A percentile compares a stretch with the other conserved stretches of the same genome.
These are phyloP conservation scores for Auriscalpium vulgare DNA, from an alignment of 768 basidiomycete genomes.

Conservation along the genomic window DNA sequence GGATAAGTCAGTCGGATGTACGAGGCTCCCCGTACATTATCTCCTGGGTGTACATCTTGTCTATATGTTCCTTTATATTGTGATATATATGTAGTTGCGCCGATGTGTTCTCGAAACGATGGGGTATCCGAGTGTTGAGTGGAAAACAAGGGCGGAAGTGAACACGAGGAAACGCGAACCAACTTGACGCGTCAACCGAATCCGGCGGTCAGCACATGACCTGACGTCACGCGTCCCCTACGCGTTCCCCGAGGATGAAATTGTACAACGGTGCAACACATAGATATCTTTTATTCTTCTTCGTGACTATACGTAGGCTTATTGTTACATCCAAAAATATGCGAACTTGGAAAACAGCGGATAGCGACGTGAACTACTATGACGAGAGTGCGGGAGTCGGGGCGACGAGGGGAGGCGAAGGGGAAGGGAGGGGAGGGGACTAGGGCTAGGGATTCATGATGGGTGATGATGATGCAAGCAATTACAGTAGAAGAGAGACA, in stretches of 20 bases:
- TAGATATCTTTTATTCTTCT: not conserved
- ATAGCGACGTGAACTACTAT: not conserved
- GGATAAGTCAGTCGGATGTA: too few relatives aligned
- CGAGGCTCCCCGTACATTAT: conserved; percentile 3
- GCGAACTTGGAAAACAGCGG: not conserved
- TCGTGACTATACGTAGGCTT: not conserved
- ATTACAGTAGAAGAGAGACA: too few relatives aligned
- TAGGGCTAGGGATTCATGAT: too few relatives aligned
- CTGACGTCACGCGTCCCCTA: not conserved
- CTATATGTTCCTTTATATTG: not conserved
- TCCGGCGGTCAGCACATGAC: not conserved
- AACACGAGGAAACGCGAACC: not conserved
- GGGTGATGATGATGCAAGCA: too few relatives aligned
- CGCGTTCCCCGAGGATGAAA: not conserved
- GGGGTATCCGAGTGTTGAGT: not conserved
- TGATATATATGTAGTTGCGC: not conserved
- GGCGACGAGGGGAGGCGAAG: not conserved
- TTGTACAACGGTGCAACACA: too few relatives aligned
- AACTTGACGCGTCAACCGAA: not conserved
- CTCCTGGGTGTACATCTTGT: not conserved
- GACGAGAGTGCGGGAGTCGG: not conserved
- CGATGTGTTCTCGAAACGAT: not conserved
- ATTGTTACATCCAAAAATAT: not conserved
- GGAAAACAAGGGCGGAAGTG: not conserved
- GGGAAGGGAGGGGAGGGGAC: too few relatives aligned